Percentiles rank a stretch among this genome's conserved stretches.
phyloP scores from a whole-genome alignment of 2,329 filamentous ascomycete genomes.

The Aspergillus ochraceus region DNA sequence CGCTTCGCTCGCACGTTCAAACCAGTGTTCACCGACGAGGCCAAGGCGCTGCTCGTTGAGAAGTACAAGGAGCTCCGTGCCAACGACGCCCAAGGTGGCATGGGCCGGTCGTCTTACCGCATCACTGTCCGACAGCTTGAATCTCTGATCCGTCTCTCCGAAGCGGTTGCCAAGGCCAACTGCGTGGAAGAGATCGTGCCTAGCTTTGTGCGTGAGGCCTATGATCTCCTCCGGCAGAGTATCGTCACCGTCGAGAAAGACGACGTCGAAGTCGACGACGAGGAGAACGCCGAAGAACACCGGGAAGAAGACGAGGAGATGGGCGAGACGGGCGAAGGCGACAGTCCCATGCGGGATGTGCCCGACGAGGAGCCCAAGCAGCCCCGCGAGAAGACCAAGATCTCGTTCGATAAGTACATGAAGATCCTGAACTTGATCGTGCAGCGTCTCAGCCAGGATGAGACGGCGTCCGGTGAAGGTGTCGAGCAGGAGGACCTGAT shows the following conservation, averaged over 20 bases:
- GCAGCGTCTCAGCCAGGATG: conserved; percentile 78
- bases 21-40: conserved; percentile 85
- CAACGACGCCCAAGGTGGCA: conserved; percentile 90
- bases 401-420: conserved; percentile 94
- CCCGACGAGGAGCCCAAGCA: conserved; percentile 46
- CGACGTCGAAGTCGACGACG: conserved; percentile 89
- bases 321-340: conserved; percentile 49
- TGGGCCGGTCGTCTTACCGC: conserved; percentile 92
- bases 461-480: conserved; percentile 73
- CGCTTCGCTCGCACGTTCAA: conserved; percentile 94
- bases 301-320: conserved; percentile 51
- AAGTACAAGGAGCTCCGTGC: conserved; percentile 94
- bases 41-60: conserved; percentile 79
- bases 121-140: conserved; percentile 97
- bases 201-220: conserved; percentile 87
- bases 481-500: conserved; percentile 80
- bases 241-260: conserved; percentile 99
- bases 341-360: conserved; percentile 56
- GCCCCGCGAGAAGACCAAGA: conserved; percentile 69
- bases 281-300: conserved; percentile 56
- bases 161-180: conserved; percentile 98
- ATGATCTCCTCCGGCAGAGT: conserved; percentile 84
- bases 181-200: conserved; percentile 87
- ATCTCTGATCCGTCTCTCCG: conserved; percentile 89
- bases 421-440: conserved; percentile 85